These are phyloP conservation scores for Sanchytrium tribonematis DNA, from an alignment of 371 early-diverging fungal species.

Conservation along the genomic window DNA sequence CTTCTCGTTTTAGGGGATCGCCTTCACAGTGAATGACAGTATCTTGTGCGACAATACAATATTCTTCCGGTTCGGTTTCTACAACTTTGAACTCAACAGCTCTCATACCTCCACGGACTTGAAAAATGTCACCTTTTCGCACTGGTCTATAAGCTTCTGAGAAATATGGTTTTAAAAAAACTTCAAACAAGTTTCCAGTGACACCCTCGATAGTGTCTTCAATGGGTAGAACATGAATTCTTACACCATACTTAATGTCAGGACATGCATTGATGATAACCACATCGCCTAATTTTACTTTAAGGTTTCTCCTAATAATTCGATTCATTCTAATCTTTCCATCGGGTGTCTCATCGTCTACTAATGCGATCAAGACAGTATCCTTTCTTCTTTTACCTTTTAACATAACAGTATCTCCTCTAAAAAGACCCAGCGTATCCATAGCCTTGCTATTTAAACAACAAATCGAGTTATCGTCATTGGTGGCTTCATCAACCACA, in stretches of 20 bases:
- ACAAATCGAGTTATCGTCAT: slow-evolving; percentile 85
- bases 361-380: slow-evolving; percentile 73
- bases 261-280: slow-evolving; percentile 81
- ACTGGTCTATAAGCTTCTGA: slow-evolving; percentile 85
- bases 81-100: slow-evolving; percentile 98
- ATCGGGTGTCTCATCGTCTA: slow-evolving; percentile 69
- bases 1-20: slow-evolving; percentile 90
- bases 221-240: slow-evolving; percentile 87
- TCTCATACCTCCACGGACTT: slow-evolving; percentile 86
- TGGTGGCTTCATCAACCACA: slow-evolving; percentile 80
- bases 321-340: slow-evolving; percentile 72
- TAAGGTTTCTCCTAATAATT: slow-evolving; percentile 89
- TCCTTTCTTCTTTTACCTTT: slow-evolving; percentile 97
- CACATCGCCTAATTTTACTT: slow-evolving; percentile 88
- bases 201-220: slow-evolving; percentile 95
- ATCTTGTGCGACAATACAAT: slow-evolving; percentile 86
- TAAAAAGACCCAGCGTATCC: slow-evolving; percentile 64
- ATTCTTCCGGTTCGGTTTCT: slow-evolving; percentile 73
- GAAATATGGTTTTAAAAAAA: slow-evolving; percentile 90
- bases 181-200: slow-evolving; percentile 86
- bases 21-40: slow-evolving; percentile 96
- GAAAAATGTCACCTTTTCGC: slow-evolving; percentile 72
- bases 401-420: slow-evolving; percentile 73
- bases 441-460: slow-evolving; percentile 67
- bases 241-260: slow-evolving; percentile 81